Conservation (phyloP, 2,329 filamentous ascomycete species). For the Ceratocystis huliohia region DNA sequence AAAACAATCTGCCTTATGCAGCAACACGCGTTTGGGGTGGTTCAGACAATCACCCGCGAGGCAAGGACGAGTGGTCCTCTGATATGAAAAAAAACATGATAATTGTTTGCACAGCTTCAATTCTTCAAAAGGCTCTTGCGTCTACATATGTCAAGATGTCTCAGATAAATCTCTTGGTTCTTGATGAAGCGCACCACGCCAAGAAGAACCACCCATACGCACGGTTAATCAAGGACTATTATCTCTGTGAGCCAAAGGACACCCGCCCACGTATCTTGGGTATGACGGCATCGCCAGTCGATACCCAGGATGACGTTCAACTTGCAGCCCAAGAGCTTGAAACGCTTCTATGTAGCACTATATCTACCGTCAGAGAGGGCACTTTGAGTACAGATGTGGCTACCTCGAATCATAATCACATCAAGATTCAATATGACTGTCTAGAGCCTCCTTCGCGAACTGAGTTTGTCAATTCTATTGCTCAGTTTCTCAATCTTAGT, state of each 20-base stretch:
- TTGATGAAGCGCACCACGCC: conserved; percentile 92
- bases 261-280: conserved; percentile 68
- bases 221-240: conserved; percentile 78
- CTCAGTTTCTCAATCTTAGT: conserved; percentile 32
- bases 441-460: conserved; percentile 47
- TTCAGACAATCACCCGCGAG: conserved; percentile 37
- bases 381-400: conserved; percentile 24
- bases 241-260: conserved; percentile 38
- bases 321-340: conserved; percentile 64
- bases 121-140: conserved; percentile 64
- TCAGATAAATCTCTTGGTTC: conserved; percentile 78
- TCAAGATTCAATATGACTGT: conserved; percentile 34
- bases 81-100: conserved; percentile 56
- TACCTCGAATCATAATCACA: conserved; percentile 36
- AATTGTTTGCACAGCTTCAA: conserved; percentile 83
- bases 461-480: conserved; percentile 46
- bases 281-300: conserved; percentile 93
- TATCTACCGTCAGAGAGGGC: conserved; percentile 54
- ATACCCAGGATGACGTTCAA: conserved; percentile 61
- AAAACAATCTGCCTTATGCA: conserved; percentile 64
- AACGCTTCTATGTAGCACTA: conserved; percentile 62
- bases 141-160: conserved; percentile 69
- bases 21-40: conserved; percentile 64
- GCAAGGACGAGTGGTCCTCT: conserved; percentile 38
- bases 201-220: conserved; percentile 92